Evolutionary conservation across 306 rosid species (phyloP).

Genomic region (Vigna unguiculata): DNA sequence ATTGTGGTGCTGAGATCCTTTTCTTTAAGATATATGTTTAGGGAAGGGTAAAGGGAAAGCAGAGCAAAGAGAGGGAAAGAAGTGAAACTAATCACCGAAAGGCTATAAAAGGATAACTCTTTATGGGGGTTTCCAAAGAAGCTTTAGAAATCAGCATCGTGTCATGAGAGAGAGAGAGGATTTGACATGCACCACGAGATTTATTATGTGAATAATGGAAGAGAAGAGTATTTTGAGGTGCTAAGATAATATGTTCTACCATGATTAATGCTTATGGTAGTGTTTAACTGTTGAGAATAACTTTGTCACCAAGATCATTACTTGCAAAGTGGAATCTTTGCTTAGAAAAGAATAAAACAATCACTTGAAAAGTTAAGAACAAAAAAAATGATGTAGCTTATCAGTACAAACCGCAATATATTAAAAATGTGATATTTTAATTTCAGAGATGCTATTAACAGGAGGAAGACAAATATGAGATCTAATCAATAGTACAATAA

Average conservation of each 20-base stretch:
- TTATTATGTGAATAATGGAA: slow-evolving; percentile 13
- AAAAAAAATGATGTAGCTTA: not conserved
- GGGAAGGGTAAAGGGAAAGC: slow-evolving; percentile 38
- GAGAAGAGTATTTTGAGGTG: not conserved
- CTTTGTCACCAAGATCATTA: not conserved
- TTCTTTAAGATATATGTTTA: slow-evolving; percentile 31
- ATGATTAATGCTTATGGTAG: not conserved
- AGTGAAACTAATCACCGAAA: slow-evolving; percentile 93
- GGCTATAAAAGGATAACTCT: slow-evolving; percentile 65
- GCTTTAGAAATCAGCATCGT: slow-evolving; percentile 47
- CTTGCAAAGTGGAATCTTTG: not conserved
- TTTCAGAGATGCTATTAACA: not conserved
- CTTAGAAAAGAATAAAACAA: not conserved
- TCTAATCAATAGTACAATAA: no score
- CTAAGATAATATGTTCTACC: not conserved
- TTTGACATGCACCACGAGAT: slow-evolving; percentile 1
- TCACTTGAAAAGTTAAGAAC: not conserved
- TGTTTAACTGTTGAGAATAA: not conserved
- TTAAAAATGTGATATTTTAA: not conserved
- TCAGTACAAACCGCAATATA: not conserved
- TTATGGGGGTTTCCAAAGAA: slow-evolving; percentile 53
- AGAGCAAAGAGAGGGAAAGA: slow-evolving; percentile 46
- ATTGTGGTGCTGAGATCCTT: slow-evolving; percentile 39
- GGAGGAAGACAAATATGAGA: no score
- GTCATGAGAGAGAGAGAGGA: slow-evolving; percentile 6